Evolutionary conservation across 1,284 basidiomycete species (phyloP).

Genomic region (Melampsora larici-populina): DNA sequence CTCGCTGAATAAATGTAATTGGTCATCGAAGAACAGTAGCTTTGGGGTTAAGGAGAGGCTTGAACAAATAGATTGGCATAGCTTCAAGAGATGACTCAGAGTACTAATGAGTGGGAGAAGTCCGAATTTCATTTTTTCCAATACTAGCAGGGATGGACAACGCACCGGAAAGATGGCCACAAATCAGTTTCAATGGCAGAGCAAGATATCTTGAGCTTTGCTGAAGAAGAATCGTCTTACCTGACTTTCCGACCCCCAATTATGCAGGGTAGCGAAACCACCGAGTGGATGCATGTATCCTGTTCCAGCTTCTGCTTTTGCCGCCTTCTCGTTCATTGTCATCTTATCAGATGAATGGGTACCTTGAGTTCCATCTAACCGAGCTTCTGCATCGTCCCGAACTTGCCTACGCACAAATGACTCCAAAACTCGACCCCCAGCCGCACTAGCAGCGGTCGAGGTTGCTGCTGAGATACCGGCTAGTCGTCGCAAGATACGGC

Average conservation of each 20-base stretch:
- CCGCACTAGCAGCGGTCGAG: not conserved
- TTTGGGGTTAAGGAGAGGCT: too few relatives aligned
- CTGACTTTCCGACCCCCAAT: not conserved
- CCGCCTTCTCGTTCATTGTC: not conserved
- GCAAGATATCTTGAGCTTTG: too few relatives aligned
- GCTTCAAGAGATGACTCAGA: too few relatives aligned
- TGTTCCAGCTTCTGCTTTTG: not conserved
- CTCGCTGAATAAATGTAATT: too few relatives aligned
- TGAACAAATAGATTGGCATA: too few relatives aligned
- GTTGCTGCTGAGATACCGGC: not conserved
- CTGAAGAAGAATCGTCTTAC: not conserved
- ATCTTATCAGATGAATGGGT: not conserved
- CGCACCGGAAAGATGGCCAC: too few relatives aligned
- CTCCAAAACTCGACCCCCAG: not conserved
- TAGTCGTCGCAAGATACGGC: not conserved
- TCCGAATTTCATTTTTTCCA: too few relatives aligned
- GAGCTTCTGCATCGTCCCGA: conserved; percentile 1
- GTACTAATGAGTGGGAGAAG: too few relatives aligned
- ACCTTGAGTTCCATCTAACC: not conserved
- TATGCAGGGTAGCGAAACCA: not conserved
- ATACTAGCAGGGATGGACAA: too few relatives aligned
- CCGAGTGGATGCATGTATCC: not conserved
- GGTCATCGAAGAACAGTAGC: too few relatives aligned
- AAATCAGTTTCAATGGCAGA: too few relatives aligned
- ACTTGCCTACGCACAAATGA: not conserved